Evolutionary conservation across 352 stramenopile genomes (phyloP), one percentile per base, ranked within the genome.

Genomic region (Phytophthora kernoviae): DNA sequence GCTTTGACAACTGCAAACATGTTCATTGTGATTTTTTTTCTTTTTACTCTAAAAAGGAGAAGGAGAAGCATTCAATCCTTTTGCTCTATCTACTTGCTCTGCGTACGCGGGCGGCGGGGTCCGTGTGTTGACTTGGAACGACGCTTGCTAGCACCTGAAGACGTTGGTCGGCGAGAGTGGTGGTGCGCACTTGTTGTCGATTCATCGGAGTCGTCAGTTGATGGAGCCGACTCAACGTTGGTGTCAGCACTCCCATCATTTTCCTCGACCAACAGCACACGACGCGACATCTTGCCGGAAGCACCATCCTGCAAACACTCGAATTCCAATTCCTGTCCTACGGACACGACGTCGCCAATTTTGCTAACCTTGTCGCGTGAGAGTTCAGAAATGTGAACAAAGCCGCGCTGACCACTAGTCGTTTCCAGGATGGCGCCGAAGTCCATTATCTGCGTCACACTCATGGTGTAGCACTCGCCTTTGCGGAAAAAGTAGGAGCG

Each of bases 311-410:
- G 73, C 49, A 96, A 82, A 48, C 87, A 94, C 58, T 81, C 72
- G 51, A 91, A 86, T 46, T 94, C 84, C 54, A 96, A 68, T 58
- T 87, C 81, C 60, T 96, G 80, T 39, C 81, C 84, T 37, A 84
- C 67, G 20, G 82, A 73, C 21, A 96, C 52, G 7, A 77, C 49
- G 37, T 81, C 65, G 41, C 80, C 70, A 41, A 93, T 93, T 58
- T 90, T 83, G 20, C 66, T 76, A 17, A 94, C 67, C 54, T 84
- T 87, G 15, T 70, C 54, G 45, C 77, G 65, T 2, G 86, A 68
- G n/a, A 98, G 68, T 68, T 99, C 91, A 30, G 89, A 97, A 49
- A 98, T 91, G 81, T 99, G 97, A 27, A 99, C 81, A 34, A 99
- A 90, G 36, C 88, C 97, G 27, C 96, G 86, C 51, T 98, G 84